Evolutionary conservation across 805 yeast species (phyloP).

Genomic region (Priceomyces medius): DNA sequence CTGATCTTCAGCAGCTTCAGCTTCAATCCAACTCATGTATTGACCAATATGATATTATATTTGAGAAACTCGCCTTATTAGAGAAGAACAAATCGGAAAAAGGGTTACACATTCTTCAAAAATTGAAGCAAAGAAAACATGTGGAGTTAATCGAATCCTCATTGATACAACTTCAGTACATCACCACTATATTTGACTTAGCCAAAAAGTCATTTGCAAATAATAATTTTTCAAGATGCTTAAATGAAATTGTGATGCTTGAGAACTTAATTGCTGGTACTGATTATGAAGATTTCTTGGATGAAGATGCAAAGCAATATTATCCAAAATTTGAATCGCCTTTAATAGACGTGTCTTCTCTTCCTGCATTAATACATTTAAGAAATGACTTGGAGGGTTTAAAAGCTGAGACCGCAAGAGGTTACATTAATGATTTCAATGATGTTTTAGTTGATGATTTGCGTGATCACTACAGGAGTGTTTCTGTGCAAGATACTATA

Average conservation of each 20-base stretch:
- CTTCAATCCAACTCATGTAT: constrained; percentile 53
- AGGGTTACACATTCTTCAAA: constrained; percentile 51
- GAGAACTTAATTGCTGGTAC: constrained; percentile 51
- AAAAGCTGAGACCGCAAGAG: constrained; percentile 64
- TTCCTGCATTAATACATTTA: constrained; percentile 52
- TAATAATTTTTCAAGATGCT: constrained; percentile 51
- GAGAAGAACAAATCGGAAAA: constrained; percentile 49
- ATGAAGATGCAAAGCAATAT: constrained; percentile 14
- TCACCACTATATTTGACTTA: constrained; percentile 22
- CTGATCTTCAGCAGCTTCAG: constrained; percentile 68
- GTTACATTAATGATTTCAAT: constrained; percentile 60
- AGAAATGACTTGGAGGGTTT: constrained; percentile 54
- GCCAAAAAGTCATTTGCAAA: constrained; percentile 43
- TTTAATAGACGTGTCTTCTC: constrained; percentile 37
- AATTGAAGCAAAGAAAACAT: constrained; percentile 54
- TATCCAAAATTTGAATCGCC: constrained; percentile 30
- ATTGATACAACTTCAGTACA: constrained; percentile 50
- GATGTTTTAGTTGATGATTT: constrained; percentile 60
- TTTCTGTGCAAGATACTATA: constrained; percentile 49
- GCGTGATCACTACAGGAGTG: constrained; percentile 52
- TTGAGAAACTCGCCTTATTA: constrained; percentile 41
- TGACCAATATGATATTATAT: constrained; percentile 45
- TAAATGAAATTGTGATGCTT: constrained; percentile 56
- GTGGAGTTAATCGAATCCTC: constrained; percentile 63
- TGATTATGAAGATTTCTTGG: constrained; percentile 13